Evolutionary conservation across 2,329 filamentous ascomycete species (phyloP).

Genomic region (Epichloe sibirici): DNA sequence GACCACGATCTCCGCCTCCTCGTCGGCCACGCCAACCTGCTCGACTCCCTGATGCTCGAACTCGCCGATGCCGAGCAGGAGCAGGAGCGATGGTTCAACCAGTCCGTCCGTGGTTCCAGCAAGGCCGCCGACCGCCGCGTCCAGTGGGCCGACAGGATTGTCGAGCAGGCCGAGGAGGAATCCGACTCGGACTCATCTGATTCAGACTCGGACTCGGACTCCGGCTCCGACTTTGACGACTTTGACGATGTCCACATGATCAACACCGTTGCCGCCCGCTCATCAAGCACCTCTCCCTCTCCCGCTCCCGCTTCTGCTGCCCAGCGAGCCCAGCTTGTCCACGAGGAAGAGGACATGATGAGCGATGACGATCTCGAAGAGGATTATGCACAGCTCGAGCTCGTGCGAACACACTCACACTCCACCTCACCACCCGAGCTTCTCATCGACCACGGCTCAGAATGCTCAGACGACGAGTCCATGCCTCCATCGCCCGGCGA

Average conservation of each 20-base stretch:
- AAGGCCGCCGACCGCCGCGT: conserved; percentile 57
- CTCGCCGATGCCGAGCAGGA: conserved; percentile 89
- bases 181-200: conserved; percentile 42
- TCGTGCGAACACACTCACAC: conserved; percentile 59
- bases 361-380: conserved; percentile 47
- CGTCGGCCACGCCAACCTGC: conserved; percentile 95
- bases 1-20: conserved; percentile 93
- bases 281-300: conserved; percentile 25
- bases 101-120: conserved; percentile 69
- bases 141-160: conserved; percentile 74
- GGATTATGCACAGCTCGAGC: conserved; percentile 51
- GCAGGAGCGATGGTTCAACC: conserved; percentile 97
- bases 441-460: conserved; percentile 55
- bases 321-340: conserved; percentile 17
- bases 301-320: neutral
- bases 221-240: conserved; percentile 30
- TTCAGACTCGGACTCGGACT: conserved; percentile 34
- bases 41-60: conserved; percentile 85
- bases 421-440: conserved; percentile 51
- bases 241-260: conserved; percentile 49
- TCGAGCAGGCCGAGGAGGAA: conserved; percentile 62
- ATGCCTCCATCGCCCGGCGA: conserved; percentile 61
- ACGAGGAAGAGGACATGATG: conserved; percentile 27
- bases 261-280: conserved; percentile 32
- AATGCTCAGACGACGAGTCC: conserved; percentile 63